A percentile compares a stretch with the other conserved stretches of the same genome.
Evolutionary conservation across 306 rosid species (phyloP).

Genomic region (Pyrus pyrifolia): DNA sequence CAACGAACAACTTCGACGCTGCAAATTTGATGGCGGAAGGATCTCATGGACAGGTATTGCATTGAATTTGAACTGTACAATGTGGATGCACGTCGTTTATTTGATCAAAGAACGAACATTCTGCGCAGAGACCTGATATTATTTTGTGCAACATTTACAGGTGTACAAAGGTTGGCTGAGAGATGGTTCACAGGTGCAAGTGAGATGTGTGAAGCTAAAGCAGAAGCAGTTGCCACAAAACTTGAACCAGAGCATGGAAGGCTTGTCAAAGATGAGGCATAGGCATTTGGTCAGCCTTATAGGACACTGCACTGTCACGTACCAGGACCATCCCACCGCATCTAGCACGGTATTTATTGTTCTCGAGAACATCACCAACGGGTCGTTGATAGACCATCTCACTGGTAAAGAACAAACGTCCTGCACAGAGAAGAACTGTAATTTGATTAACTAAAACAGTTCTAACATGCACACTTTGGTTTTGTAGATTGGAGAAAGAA

Average conservation of each 20-base stretch:
- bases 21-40: conserved; percentile 49
- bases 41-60: conserved; percentile 53
- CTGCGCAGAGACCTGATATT: neutral
- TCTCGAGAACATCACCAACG: conserved; percentile 50
- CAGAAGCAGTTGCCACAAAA: conserved; percentile 41
- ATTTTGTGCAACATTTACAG: conserved; percentile 25
- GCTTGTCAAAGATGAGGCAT: conserved; percentile 61
- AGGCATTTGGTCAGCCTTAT: conserved; percentile 76
- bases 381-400: conserved; percentile 51
- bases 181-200: conserved; percentile 56
- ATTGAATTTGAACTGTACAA: neutral
- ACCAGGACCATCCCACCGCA: conserved; percentile 49
- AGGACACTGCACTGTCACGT: conserved; percentile 56
- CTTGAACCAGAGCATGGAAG: conserved; percentile 40
- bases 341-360: conserved; percentile 49
- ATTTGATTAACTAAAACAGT: neutral
- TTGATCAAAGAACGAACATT: neutral
- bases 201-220: conserved; percentile 46
- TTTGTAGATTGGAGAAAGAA: conserved; percentile 59
- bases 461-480: neutral
- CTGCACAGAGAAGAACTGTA: neutral
- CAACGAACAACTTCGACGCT: conserved; percentile 63
- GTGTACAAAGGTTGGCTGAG: conserved; percentile 58
- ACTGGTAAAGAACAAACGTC: conserved; percentile 36
- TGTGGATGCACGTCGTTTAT: neutral